Base-by-base conservation (phyloP, 441 rosid species). In the Gossypium laxum region DNA sequence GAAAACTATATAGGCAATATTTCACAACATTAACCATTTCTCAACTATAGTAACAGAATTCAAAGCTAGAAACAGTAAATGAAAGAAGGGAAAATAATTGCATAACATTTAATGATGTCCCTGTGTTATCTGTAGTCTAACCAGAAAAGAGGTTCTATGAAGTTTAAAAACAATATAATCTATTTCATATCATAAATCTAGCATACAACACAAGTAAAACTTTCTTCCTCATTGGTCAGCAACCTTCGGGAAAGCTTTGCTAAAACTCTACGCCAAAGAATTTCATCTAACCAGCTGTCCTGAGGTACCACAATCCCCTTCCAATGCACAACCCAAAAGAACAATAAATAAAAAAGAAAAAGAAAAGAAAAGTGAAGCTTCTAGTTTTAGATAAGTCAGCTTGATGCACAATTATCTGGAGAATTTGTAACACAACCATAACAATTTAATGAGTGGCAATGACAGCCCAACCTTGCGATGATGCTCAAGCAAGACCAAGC, bases 1-100 rank as follows among this genome's bases (percentile, higher is more conserved):
- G 30, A 47, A 38, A 11, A 14, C 56, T 1, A 45, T 10, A 4
- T 52, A 15, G 70, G 58, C 26, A 57, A 58, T 54, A 76, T 59
- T 63, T 75, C n/a, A 74, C 72, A 30, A 63, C 8, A 74, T 71
- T 60, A 19, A 67, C 48, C 60, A 28, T 24, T 64, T 28, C 38
- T 52, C 55, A 10, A 50, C 71, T 10, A 67, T 67, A 69, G 28
- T 52, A 66, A 54, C 59, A 38, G 72, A 50, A 61, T 51, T 51
- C 26, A 51, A 57, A 15, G 56, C 55, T 70, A 47, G 66, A 22
- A 30, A 67, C 58, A 62, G 19, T 15, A 50, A 64, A 56, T 1
- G 43, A 70, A 15, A 65, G 55, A 65, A 51, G 71, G 77, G 32
- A 68, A 43, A 68, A 45, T 19, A 62, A 51, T 21, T 43, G 30